Base-by-base conservation (phyloP, 805 yeast species). In the Hanseniaspora thailandica region DNA sequence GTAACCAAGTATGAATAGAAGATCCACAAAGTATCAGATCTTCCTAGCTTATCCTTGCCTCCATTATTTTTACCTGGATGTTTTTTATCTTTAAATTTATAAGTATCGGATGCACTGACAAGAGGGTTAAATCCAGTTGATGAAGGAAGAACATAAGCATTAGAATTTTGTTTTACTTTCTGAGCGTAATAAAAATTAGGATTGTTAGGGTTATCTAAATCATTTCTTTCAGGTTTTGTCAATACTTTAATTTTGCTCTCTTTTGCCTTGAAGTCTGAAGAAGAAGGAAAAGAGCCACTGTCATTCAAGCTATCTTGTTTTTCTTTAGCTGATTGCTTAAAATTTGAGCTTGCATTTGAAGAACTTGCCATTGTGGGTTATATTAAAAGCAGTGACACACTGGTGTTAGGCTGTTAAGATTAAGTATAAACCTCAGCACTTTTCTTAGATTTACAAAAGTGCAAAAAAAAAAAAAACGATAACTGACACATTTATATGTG, bases 191-290 rank as follows among this genome's bases (percentile, higher is more conserved):
- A 87, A 67, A 74, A 84, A 55, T 82, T 78, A 2, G 90, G 93
- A 63, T 85, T 84, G 51, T 74, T 75, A n/a, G 77, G 79, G 60
- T 79, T 74, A 57, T 79, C 75, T 51, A 76, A 63, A 46, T 80
- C 69, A 38, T 84, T 80, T 59, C 97, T 77, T 62, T 90, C 97
- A 3, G 95, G 94, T 57, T 86, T 76, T 31, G 90, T 84, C 57
- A 90, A 71, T 0, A 96, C 84, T 59, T 78, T 51, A 5, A 15
- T 17, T 20, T 20, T 4, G 12, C 15, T 30, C 5, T 74, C 64
- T 82, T 85, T 54, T 15, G 15, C 9, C 10, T 22, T 28, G 19
- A 17, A 28, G 12, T 43, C 35, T 17, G 35, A 19, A 10, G 34
- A n/a, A 4, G 23, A 8, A 15, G 34, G 5, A 4, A 23, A 40